Conservation (phyloP, 1,139 yeast species). For the Saccharomyces uvarum region DNA sequence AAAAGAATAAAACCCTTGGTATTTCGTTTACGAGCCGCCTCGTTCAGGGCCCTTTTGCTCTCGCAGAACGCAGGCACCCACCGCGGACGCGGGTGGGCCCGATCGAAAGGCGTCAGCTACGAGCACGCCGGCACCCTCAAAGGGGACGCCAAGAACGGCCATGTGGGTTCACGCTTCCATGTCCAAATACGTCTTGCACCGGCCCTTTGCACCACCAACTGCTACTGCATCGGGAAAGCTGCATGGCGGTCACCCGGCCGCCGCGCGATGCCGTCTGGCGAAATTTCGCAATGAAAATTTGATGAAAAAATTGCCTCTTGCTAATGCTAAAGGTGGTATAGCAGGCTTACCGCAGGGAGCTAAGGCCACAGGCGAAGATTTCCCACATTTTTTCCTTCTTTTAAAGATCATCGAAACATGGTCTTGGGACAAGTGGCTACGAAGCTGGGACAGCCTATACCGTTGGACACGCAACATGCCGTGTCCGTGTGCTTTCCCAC, state of each 20-base stretch:
- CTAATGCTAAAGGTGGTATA: neutral
- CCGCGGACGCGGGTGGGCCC: neutral
- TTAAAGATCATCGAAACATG: neutral
- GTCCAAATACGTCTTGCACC: neutral
- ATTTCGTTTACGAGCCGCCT: neutral
- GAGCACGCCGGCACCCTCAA: neutral
- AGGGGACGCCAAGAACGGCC: neutral
- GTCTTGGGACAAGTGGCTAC: slow-evolving; percentile 4
- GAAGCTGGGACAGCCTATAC: slow-evolving; percentile 70
- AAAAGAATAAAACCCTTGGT: neutral
- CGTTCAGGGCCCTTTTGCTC: neutral
- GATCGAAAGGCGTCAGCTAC: neutral
- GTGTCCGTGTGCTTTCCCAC: slow-evolving; percentile 91
- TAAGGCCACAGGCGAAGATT: neutral
- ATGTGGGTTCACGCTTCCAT: neutral
- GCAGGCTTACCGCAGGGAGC: neutral
- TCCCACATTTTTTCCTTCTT: neutral
- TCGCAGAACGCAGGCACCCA: neutral
- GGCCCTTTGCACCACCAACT: neutral
- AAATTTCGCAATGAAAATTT: neutral
- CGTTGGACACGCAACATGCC: slow-evolving; percentile 83
- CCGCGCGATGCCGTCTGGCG: neutral
- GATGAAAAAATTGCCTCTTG: neutral
- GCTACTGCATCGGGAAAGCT: neutral
- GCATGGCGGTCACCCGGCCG: neutral